A percentile compares a stretch with the other conserved stretches of the same genome.
phyloP scores from a whole-genome alignment of 2,329 filamentous ascomycete species.

The Ophiostoma angusticollis region DNA sequence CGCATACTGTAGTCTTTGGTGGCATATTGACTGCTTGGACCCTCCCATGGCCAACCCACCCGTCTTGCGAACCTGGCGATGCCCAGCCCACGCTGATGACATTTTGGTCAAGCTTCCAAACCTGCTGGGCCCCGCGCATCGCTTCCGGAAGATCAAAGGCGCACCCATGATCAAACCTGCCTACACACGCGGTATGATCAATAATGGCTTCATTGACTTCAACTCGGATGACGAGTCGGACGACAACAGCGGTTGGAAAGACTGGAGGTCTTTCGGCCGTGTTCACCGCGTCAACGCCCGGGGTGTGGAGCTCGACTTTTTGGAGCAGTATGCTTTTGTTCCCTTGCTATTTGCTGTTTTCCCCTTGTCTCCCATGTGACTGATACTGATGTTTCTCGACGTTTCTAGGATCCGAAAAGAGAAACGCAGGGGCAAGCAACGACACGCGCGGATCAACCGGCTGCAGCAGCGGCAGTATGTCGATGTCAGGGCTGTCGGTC shows the following conservation, averaged over 20 bases:
- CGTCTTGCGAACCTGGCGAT: slow-evolving; percentile 68
- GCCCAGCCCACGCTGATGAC: slow-evolving; percentile 74
- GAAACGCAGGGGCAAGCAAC: slow-evolving; percentile 12
- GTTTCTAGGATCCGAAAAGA: slow-evolving; percentile 19
- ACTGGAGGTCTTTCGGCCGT: slow-evolving; percentile 48
- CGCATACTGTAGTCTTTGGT: slow-evolving; percentile 67
- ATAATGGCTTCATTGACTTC: slow-evolving; percentile 61
- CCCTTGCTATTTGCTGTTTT: not conserved
- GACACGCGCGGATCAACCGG: slow-evolving; percentile 9
- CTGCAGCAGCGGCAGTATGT: not conserved
- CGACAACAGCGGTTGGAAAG: slow-evolving; percentile 37
- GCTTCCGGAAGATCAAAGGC: slow-evolving; percentile 47
- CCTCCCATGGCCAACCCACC: slow-evolving; percentile 73
- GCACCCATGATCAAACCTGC: slow-evolving; percentile 37
- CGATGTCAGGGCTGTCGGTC: not conserved
- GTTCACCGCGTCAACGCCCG: slow-evolving; percentile 50
- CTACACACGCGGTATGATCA: slow-evolving; percentile 50
- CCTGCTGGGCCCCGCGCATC: slow-evolving; percentile 45
- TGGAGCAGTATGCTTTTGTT: slow-evolving; percentile 41
- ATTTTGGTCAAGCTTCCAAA: slow-evolving; percentile 48
- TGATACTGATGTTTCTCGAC: not conserved
- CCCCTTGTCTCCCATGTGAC: too few relatives aligned
- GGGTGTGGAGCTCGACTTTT: slow-evolving; percentile 60
- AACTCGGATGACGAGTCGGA: slow-evolving; percentile 44
- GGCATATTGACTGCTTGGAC: slow-evolving; percentile 88